Conservation (phyloP, 331 rosid genomes). For the Acacia concinna region DNA sequence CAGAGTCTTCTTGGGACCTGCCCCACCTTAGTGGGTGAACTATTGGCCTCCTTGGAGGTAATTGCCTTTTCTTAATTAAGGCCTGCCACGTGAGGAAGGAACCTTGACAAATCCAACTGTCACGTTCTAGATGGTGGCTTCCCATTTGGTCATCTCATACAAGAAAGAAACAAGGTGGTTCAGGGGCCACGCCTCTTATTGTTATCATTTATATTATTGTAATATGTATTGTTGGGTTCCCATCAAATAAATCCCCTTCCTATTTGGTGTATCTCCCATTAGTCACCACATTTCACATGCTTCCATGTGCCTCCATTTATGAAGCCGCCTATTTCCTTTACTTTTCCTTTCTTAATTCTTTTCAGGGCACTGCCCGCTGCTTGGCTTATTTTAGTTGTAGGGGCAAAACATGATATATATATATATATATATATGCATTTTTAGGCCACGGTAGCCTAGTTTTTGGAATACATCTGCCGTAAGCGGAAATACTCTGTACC, state of each 20-base stretch:
- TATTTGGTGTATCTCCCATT: slow-evolving; percentile 8
- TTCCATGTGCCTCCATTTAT: slow-evolving; percentile 48
- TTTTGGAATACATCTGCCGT: neutral
- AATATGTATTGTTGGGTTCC: slow-evolving; percentile 10
- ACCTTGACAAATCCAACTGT: slow-evolving; percentile 29
- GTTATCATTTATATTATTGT: neutral
- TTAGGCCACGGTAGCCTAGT: neutral
- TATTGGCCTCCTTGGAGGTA: slow-evolving; percentile 32
- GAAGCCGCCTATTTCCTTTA: slow-evolving; percentile 33
- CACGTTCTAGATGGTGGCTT: slow-evolving; percentile 23
- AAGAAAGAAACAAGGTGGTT: no score
- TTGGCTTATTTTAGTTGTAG: neutral
- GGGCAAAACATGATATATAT: slow-evolving; percentile 7
- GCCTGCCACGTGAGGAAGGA: slow-evolving; percentile 45
- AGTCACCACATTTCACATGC: slow-evolving; percentile 43
- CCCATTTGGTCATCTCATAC: neutral
- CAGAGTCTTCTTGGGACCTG: slow-evolving; percentile 8
- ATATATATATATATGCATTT: no score
- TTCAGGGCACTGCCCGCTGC: neutral
- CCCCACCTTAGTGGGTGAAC: slow-evolving; percentile 32
- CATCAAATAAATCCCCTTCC: neutral
- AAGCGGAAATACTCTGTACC: neutral
- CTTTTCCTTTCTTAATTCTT: neutral
- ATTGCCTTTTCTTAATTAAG: slow-evolving; percentile 33
- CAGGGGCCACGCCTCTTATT: slow-evolving; percentile 30